A percentile compares a stretch with the other conserved stretches of the same genome.
Evolutionary conservation across 2,329 filamentous ascomycete genomes (phyloP).

Genomic region (Epichloe sibirici): DNA sequence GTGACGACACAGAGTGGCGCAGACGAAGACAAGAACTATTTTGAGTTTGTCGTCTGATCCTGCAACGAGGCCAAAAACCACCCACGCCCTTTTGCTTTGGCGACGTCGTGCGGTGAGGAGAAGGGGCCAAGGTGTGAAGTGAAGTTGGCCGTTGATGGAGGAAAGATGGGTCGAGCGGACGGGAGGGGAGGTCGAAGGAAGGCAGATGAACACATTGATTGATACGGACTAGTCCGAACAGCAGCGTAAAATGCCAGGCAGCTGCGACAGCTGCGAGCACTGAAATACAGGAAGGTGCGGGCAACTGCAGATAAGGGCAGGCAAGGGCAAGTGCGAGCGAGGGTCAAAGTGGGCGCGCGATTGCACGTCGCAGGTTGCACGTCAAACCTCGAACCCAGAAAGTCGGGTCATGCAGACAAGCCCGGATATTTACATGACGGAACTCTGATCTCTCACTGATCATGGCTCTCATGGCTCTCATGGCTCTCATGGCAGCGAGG

Average conservation of each 20-base stretch:
- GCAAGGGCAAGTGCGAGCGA: background rate
- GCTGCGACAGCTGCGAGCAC: background rate
- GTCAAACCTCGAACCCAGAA: background rate
- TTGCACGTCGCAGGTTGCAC: background rate
- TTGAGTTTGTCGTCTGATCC: background rate
- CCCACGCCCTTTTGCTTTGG: background rate
- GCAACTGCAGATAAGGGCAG: background rate
- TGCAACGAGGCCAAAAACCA: background rate
- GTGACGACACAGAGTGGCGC: background rate
- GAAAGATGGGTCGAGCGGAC: background rate
- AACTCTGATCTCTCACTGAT: no score
- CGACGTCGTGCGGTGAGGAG: background rate
- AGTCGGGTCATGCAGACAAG: background rate
- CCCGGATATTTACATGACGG: no score
- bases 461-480: no score
- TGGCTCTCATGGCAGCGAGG: no score
- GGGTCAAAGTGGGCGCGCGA: background rate
- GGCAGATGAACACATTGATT: background rate
- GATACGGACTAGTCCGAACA: no score
- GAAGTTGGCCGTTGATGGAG: background rate
- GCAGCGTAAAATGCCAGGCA: no score
- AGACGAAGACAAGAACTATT: background rate
- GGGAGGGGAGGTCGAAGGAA: background rate
- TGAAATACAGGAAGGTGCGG: background rate
- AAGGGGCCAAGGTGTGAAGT: background rate